Base-by-base conservation (phyloP, 495 filamentous ascomycete species). In the Penicillium manginii region DNA sequence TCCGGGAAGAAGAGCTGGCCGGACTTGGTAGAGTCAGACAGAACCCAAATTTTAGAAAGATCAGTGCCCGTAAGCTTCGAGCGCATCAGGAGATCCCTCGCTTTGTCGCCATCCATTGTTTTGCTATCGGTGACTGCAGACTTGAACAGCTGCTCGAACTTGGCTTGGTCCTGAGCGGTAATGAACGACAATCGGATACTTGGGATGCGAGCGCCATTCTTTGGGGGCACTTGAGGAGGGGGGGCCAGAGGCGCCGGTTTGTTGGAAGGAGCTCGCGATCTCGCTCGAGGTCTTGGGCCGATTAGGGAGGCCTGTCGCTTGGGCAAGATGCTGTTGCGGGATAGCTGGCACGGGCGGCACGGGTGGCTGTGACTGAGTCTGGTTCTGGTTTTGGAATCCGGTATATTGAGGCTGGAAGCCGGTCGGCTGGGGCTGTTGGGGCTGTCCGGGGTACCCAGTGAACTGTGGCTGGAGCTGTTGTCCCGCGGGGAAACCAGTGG, bases 141-240 rank as follows among this genome's bases (percentile, higher is more conserved):
- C 76, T 96, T 97, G 78, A 99, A 99, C 9, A 99, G 79, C 59
- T 96, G 92, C 80, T 99, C 96, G 66, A 99, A 99, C 73, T 94
- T 97, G 56, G 93, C 88, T 71, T 99, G 96, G 66, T 99, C 96
- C 61, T 89, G 86, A 21, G 90, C 92, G 1, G 96, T 97, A 55
- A 99, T 93, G 65, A 98, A 99, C 6, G 92, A 96, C 45, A 99
- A 78, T 47, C 96, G 81, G 54, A 97, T 94, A 67, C 90, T 98
- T n/a, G 96, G 96, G 50, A 99, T 97, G 75, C 87, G 93, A 19
- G 81, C 73, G 18, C 81, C 58, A 21, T 77, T 71, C 64, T 81
- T 79, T 2, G 88, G 78, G 1, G 83, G 75, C 33, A 86, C 81
- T 40, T 87, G 72, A 11, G 83, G 80, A 37, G 81, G 78, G 14